phyloP scores from a whole-genome alignment of 768 basidiomycete genomes.

The Lactarius psammicola region DNA sequence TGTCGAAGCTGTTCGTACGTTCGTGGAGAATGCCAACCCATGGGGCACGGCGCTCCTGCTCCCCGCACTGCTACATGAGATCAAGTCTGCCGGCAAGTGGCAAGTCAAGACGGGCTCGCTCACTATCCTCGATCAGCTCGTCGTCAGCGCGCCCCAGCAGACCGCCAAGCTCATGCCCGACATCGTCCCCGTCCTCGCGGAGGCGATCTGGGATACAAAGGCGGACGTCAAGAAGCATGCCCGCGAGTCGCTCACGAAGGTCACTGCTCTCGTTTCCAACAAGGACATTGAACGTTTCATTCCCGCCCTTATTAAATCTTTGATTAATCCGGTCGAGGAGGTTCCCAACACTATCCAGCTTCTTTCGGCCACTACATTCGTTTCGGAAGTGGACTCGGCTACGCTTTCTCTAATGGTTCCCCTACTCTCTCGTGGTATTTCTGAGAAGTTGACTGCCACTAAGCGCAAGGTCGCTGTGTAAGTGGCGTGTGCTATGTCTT shows the following conservation, averaged over 20 bases:
- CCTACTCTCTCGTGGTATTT: constrained; percentile 88
- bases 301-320: constrained; percentile 94
- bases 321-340: constrained; percentile 99
- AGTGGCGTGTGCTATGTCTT: constrained; percentile 35
- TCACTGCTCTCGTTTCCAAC: constrained; percentile 93
- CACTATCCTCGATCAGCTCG: constrained; percentile 80
- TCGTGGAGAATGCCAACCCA: constrained; percentile 76
- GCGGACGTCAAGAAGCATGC: constrained; percentile 98
- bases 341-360: constrained; percentile 92
- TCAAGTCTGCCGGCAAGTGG: constrained; percentile 97
- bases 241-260: constrained; percentile 90
- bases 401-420: constrained; percentile 98
- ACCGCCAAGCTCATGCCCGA: constrained; percentile 89
- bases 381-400: constrained; percentile 97
- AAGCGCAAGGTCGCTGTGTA: constrained; percentile 98
- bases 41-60: constrained; percentile 85
- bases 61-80: constrained; percentile 84
- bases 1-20: constrained; percentile 75
- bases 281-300: constrained; percentile 98
- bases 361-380: constrained; percentile 98
- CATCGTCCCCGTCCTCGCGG: constrained; percentile 90
- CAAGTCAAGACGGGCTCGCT: constrained; percentile 92
- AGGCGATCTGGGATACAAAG: constrained; percentile 99
- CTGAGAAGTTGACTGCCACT: constrained; percentile 91
- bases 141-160: constrained; percentile 77